Evolutionary conservation across 1,139 yeast species (phyloP).

Genomic region (Candida sanyaensis): DNA sequence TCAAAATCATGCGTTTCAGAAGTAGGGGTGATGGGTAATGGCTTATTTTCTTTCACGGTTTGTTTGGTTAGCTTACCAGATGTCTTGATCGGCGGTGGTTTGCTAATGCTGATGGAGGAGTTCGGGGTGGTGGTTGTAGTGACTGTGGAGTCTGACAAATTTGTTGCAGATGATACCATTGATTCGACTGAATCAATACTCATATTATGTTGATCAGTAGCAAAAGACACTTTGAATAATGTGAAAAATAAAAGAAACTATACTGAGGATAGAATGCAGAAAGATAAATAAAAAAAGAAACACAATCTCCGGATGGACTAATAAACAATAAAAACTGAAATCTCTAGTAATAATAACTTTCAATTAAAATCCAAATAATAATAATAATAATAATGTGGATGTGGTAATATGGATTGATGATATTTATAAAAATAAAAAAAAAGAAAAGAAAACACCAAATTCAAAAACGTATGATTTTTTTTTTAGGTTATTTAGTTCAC

Average conservation of each 20-base stretch:
- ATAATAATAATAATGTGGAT: not conserved
- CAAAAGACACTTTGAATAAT: constrained; percentile 3
- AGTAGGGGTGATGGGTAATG: constrained; percentile 5
- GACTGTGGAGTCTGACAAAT: not conserved
- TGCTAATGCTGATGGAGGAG: constrained; percentile 4
- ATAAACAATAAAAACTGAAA: too few relatives aligned
- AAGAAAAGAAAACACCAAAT: too few relatives aligned
- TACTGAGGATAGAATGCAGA: too few relatives aligned
- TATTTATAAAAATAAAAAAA: too few relatives aligned
- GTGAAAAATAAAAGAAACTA: not conserved
- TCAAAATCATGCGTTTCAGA: not conserved
- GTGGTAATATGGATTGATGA: too few relatives aligned
- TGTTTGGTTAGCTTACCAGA: not conserved
- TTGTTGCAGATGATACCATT: constrained; percentile 5
- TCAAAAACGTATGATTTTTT: too few relatives aligned
- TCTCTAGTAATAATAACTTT: not conserved
- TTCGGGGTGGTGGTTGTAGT: constrained; percentile 3
- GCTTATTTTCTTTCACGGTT: constrained; percentile 2
- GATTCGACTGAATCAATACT: constrained; percentile 8
- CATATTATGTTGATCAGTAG: not conserved
- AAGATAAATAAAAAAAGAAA: not conserved
- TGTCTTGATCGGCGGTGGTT: constrained; percentile 4
- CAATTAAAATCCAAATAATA: too few relatives aligned
- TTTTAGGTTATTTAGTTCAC: too few relatives aligned
- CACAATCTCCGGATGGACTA: not conserved